Conservation (phyloP, 1,139 yeast genomes). For the Protomyces inundatus region DNA sequence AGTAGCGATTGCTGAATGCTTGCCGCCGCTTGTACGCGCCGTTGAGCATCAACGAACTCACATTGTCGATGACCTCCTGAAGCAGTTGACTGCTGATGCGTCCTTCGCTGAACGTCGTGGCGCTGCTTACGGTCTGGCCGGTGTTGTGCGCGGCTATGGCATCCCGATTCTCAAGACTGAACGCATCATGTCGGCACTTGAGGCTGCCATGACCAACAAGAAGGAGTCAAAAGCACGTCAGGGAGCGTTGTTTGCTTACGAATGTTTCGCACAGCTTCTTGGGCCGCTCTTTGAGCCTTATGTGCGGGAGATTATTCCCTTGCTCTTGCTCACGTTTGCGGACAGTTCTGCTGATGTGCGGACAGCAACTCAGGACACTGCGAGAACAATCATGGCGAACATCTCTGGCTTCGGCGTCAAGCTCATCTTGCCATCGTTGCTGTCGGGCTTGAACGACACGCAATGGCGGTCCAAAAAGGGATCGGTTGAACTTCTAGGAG, state of each 20-base stretch:
- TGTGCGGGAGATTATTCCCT: constrained; percentile 80
- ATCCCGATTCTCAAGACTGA: constrained; percentile 66
- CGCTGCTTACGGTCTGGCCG: constrained; percentile 94
- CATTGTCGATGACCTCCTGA: constrained; percentile 56
- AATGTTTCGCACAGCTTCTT: constrained; percentile 69
- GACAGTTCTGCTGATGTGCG: constrained; percentile 82
- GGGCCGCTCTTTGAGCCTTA: constrained; percentile 87
- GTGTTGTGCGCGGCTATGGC: constrained; percentile 86
- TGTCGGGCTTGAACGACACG: constrained; percentile 76
- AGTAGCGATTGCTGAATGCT: constrained; percentile 74
- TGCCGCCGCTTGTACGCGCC: constrained; percentile 73
- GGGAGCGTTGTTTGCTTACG: constrained; percentile 82
- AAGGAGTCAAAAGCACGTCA: constrained; percentile 70
- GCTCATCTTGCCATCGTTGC: constrained; percentile 83
- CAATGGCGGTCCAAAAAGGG: constrained; percentile 98
- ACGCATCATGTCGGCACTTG: constrained; percentile 67
- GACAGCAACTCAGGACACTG: constrained; percentile 80
- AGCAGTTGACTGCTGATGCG: constrained; percentile 52
- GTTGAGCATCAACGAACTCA: constrained; percentile 43
- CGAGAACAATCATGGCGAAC: constrained; percentile 79
- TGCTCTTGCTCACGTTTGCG: constrained; percentile 73
- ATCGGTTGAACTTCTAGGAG: constrained; percentile 89
- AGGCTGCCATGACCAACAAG: constrained; percentile 87
- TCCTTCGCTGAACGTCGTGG: constrained; percentile 67
- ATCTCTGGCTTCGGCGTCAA: constrained; percentile 92